Base-by-base conservation (phyloP, 129 eudicot species). In the Ambrosia artemisiifolia region DNA sequence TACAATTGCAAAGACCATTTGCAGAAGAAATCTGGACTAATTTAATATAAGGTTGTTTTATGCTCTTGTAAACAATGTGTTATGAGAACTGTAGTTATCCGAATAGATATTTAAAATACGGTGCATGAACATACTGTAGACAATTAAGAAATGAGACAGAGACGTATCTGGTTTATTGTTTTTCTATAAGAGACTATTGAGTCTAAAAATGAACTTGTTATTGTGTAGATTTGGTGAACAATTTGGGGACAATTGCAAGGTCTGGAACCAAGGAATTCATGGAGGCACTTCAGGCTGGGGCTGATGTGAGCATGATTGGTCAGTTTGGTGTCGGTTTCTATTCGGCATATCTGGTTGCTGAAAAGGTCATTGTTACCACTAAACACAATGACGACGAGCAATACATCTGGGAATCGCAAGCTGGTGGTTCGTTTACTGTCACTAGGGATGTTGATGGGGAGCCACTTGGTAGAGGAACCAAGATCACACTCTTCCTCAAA, bases 261-360 rank as follows among this genome's bases (percentile, higher is more conserved):
- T 91, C 92, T 69, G 97, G 97, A 4, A 91, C 95, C 4, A 91
- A 91, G 85, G 97, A 91, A 51, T 91, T 91, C 76, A 91, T 91
- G 92, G 92, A 91, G 73, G 95, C 95, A 11, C 75, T 91, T 71
- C 95, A 88, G 78, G 92, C 97, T 7, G 97, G 95, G 1, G 92
- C 92, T 55, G 97, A 91, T 74, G 97, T 91, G 34, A 88, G 97
- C 88, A 91, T 91, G 97, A 91, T 91, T 73, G 96, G 97, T 2
- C 92, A 91, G 64, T 91, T 91, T 70, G 97, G 97, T 65, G 95
- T 91, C 0, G 97, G 95, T 77, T 87, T 90, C 79, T 90, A 90
- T 75, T 91, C 97, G n/a, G 97, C 97, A 4, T 88, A 87, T 75
- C 85, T 88, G 5, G 97, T 91, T 35, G 95, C 97, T n/a, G 95